These are phyloP conservation scores for Gastrodia elata DNA, from an alignment of 106 monocot genomes.

Conservation along the genomic window DNA sequence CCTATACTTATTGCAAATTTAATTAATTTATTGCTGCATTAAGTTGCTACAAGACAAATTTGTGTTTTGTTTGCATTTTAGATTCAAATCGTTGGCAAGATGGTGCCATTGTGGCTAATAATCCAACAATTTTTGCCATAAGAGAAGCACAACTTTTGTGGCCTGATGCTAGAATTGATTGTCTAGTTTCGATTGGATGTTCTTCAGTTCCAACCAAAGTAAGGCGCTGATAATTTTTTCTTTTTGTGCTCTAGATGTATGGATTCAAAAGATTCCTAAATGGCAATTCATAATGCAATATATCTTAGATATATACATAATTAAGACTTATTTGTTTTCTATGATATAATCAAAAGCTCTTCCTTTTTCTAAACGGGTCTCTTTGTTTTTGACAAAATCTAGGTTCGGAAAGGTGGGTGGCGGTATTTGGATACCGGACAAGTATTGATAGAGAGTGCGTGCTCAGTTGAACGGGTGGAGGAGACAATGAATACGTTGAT, in stretches of 20 bases:
- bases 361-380: not conserved
- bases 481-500: constrained; percentile 78
- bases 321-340: not conserved
- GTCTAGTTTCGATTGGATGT: constrained; percentile 91
- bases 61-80: constrained; percentile 19
- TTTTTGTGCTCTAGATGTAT: not conserved
- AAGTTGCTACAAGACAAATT: not conserved
- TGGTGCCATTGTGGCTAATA: constrained; percentile 99
- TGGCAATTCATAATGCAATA: not conserved
- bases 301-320: not conserved
- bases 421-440: constrained; percentile 97
- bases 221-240: constrained; percentile 9
- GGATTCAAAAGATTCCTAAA: not conserved
- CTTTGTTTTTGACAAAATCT: constrained; percentile 4
- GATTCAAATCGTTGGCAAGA: constrained; percentile 97
- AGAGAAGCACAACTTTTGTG: constrained; percentile 97
- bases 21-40: constrained; percentile 5
- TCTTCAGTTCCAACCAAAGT: constrained; percentile 92
- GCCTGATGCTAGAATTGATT: constrained; percentile 87
- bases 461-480: constrained; percentile 89
- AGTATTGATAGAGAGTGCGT: constrained; percentile 96
- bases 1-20: constrained; percentile 1
- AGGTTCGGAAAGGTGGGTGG: constrained; percentile 98
- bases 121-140: constrained; percentile 94
- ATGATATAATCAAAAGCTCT: constrained; percentile 1